Evolutionary conservation across 2,329 filamentous ascomycete genomes (phyloP).

Genomic region (Endothia cerciana): DNA sequence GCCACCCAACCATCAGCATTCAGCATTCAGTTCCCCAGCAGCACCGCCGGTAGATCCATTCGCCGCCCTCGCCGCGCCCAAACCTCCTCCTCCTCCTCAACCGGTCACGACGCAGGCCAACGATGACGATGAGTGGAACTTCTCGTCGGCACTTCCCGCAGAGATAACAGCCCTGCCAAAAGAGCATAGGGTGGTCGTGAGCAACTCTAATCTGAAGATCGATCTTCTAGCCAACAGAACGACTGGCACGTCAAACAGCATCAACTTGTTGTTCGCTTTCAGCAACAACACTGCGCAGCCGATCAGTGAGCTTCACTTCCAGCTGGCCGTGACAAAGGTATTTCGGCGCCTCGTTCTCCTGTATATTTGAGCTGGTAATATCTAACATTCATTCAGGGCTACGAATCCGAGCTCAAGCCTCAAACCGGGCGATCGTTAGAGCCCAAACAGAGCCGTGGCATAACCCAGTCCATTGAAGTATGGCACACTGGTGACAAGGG

Average conservation of each 20-base stretch:
- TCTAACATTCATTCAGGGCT: constrained; percentile 62
- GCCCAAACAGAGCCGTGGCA: constrained; percentile 73
- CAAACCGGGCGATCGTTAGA: constrained; percentile 79
- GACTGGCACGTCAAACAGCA: constrained; percentile 55
- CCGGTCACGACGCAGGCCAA: constrained; percentile 42
- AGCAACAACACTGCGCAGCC: constrained; percentile 76
- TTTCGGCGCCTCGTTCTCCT: background rate
- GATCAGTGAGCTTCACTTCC: constrained; percentile 82
- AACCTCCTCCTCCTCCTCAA: constrained; percentile 39
- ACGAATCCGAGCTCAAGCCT: constrained; percentile 78
- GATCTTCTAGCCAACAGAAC: constrained; percentile 71
- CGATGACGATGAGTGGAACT: constrained; percentile 92
- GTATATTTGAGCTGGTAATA: background rate
- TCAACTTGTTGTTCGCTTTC: constrained; percentile 78
- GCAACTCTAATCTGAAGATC: constrained; percentile 71
- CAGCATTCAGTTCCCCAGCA: constrained; percentile 50
- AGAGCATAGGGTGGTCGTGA: constrained; percentile 68
- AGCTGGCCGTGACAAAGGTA: constrained; percentile 93
- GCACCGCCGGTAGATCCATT: constrained; percentile 55
- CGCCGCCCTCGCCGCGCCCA: constrained; percentile 50
- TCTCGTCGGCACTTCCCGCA: constrained; percentile 80
- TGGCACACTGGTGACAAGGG: constrained; percentile 70
- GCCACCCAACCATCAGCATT: constrained; percentile 51
- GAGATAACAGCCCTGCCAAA: constrained; percentile 53
- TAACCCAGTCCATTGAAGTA: constrained; percentile 80